Base-by-base conservation (phyloP, 2,329 filamentous ascomycete genomes). In the Colletotrichum spaethianum region DNA sequence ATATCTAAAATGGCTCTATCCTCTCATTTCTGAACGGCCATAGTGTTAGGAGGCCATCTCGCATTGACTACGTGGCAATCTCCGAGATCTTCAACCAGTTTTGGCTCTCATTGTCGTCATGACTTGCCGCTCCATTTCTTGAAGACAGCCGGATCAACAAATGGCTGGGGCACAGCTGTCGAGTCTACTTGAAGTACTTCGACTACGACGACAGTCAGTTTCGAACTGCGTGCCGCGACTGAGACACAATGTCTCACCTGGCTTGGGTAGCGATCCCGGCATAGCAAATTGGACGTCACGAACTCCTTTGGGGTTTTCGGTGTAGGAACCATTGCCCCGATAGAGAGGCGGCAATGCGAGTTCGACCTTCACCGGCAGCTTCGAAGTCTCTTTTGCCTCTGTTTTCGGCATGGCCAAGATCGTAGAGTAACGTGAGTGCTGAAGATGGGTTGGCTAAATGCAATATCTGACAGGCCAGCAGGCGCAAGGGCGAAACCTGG, bases 151-250 rank as follows among this genome's bases (percentile, higher is more conserved):
- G 75, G 67, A 26, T 76, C 69, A 46, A 76, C 33, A 40, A 77
- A 77, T 16, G 76, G 76, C 38, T 76, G 76, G 7, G 74, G 65
- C 11, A 74, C 48, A 60, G 67, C 68, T 31, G 73, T 68, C 9
- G 76, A 75, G 63, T 77, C 73, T 40, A 77, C 70, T 26, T 69
- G 70, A 33, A 75, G 53, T 3, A 63, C 40, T 11, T 76, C 73
- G 48, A 73, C 67, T 67, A 65, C 59, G 55, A 50, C 4, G 38
- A 40, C 23, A 31, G 40, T 72, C 38, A 72, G 70, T 26, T 53
- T 16, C 33, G 18, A 46, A 26, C 9, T 14, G 11, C 16, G 14
- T 38, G 26, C 9, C 28, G 38, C 20, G 42, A 38, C 28, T 18
- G 36, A 28, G 52, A 14, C 26, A 42, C 28, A 28, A 23, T 23